These are phyloP conservation scores for Fragaria vesca DNA, from an alignment of 306 rosid species.

Conservation along the genomic window DNA sequence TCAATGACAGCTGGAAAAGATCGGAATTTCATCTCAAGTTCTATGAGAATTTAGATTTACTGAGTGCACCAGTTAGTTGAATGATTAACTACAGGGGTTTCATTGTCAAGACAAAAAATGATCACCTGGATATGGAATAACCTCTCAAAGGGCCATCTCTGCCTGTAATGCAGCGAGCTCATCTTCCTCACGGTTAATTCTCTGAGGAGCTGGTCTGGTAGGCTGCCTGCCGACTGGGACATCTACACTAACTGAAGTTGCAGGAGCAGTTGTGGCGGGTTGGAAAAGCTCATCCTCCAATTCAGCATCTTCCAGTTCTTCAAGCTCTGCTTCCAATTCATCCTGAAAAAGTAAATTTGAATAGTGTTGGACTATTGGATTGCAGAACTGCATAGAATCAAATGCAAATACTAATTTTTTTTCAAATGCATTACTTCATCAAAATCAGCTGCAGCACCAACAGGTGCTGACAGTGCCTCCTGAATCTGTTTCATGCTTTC, in stretches of 20 bases:
- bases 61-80: not conserved
- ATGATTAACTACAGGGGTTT: not conserved
- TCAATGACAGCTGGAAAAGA: not conserved
- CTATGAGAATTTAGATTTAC: not conserved
- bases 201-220: slow-evolving; percentile 65
- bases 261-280: slow-evolving; percentile 87
- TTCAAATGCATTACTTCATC: slow-evolving; percentile 55
- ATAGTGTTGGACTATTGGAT: not conserved
- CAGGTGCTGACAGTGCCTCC: slow-evolving; percentile 86
- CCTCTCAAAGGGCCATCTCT: slow-evolving; percentile 90
- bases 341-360: slow-evolving; percentile 52
- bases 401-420: not conserved
- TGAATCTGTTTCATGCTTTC: slow-evolving; percentile 98
- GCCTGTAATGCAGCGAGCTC: slow-evolving; percentile 98
- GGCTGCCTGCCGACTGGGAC: slow-evolving; percentile 72
- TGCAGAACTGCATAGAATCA: not conserved
- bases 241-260: slow-evolving; percentile 57
- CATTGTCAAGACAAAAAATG: not conserved
- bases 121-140: slow-evolving; percentile 1
- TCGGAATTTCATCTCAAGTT: not conserved
- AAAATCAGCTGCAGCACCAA: slow-evolving; percentile 89
- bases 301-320: slow-evolving; percentile 95
- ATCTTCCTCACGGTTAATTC: slow-evolving; percentile 81
- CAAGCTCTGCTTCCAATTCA: slow-evolving; percentile 96
- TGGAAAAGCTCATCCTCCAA: slow-evolving; percentile 95